Conservation (phyloP, 441 rosid species). For the Mallotus japonicus region DNA sequence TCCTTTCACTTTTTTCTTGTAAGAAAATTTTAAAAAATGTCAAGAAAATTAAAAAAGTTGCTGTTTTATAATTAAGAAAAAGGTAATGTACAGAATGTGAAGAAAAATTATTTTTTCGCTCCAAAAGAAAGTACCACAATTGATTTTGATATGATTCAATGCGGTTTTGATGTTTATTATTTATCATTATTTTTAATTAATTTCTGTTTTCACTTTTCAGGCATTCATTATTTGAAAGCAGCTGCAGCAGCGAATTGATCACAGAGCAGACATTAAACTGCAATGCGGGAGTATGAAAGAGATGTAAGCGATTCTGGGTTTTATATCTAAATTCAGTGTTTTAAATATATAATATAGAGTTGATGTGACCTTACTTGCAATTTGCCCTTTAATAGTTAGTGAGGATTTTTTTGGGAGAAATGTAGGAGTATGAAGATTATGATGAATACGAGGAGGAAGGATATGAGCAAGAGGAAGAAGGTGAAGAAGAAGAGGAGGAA, state of each 20-base stretch:
- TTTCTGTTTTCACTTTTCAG: slow-evolving; percentile 2
- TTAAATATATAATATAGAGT: neutral
- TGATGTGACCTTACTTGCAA: neutral
- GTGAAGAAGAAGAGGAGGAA: slow-evolving; percentile 38
- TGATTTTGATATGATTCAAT: no score
- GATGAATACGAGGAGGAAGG: slow-evolving; percentile 68
- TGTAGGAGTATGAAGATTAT: slow-evolving; percentile 69
- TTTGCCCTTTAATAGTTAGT: neutral
- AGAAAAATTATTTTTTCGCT: no score
- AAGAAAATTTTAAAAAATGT: no score
- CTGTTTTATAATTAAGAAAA: no score
- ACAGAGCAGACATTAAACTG: slow-evolving; percentile 12
- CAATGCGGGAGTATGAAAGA: slow-evolving; percentile 43
- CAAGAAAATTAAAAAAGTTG: no score
- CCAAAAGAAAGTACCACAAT: no score
- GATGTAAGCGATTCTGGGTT: slow-evolving; percentile 31
- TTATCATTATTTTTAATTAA: neutral
- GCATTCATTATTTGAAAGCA: neutral
- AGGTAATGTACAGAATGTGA: no score
- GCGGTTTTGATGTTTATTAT: no score
- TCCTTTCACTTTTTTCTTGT: no score
- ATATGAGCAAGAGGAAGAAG: slow-evolving; percentile 38
- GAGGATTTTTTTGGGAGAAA: neutral
- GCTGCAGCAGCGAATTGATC: neutral
- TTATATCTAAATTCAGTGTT: neutral